Evolutionary conservation across 768 basidiomycete species (phyloP), one percentile per base, ranked within the genome.

Genomic region (Cubamyces lactineus): DNA sequence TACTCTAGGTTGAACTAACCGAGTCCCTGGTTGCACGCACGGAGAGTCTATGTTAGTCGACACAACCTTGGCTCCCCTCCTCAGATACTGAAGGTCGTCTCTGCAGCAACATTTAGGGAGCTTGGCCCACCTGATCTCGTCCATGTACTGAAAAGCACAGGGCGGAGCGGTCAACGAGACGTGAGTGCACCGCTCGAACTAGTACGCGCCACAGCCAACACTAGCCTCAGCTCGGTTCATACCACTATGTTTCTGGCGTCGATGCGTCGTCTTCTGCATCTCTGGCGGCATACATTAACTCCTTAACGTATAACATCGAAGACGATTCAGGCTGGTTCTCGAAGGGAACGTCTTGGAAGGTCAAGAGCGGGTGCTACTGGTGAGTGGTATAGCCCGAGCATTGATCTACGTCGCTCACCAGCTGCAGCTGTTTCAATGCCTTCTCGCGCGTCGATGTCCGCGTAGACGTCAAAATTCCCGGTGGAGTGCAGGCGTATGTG

Each of bases 221-320:
- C 41, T 30, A 42, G 48, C 51, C 24, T 46, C 69, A 97, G 95
- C 80, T 94, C 61, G 94, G 94, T 41, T 98, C 96, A 39, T 98
- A 98, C 74, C 97, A 99, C 76, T 98, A 93, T 69, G 85, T 97
- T 60, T 99, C 97, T 0, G 96, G 97, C n/a, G 93, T 99, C 54
- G 97, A 99, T 74, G 94, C 96, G 1, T 98, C 95, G 17, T 97
- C 96, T 6, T 98, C 96, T 19, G 97, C 97, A 3, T 96, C 95
- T 0, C 83, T 99, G 28, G 97, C 97, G 5, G 96, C 97, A 12
- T 99, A 99, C 76, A 91, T 98, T 75, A 98, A 99, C 78, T 97
- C 95, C 23, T 82, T 98, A n/a, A 96, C 94, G 6, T 98, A 98
- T 71, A 85, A 89, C 17, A 88, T 98, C 64, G 97, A 98, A 70